Conservation (phyloP, 1,139 yeast species). For the Lodderomyces elongisporus region DNA sequence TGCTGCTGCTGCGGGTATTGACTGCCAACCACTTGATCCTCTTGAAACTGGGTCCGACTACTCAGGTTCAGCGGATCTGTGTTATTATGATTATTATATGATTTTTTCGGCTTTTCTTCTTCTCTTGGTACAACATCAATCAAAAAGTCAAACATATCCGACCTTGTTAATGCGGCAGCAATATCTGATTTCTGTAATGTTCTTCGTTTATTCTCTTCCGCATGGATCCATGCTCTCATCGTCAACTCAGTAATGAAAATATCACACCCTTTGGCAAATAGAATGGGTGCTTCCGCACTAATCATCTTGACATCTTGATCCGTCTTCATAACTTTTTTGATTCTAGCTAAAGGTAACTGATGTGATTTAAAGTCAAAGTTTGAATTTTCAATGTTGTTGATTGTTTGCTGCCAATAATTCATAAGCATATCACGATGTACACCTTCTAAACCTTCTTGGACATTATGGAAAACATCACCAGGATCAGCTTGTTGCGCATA, state of each 20-base stretch:
- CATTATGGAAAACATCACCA: constrained; percentile 81
- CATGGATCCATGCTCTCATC: constrained; percentile 98
- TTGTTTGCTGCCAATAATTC: constrained; percentile 95
- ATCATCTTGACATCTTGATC: constrained; percentile 98
- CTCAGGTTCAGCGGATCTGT: background rate
- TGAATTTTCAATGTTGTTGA: constrained; percentile 83
- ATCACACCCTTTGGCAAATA: constrained; percentile 97
- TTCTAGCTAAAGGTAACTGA: constrained; percentile 89
- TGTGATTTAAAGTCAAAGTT: constrained; percentile 92
- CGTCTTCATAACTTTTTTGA: constrained; percentile 94
- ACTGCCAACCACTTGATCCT: constrained; percentile 13
- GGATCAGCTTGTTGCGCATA: constrained; percentile 43
- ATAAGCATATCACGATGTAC: constrained; percentile 82
- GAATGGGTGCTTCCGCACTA: constrained; percentile 94
- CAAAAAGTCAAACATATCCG: constrained; percentile 94
- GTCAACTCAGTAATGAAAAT: constrained; percentile 93
- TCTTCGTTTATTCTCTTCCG: constrained; percentile 91
- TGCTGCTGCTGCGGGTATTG: constrained; percentile 1
- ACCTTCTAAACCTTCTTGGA: constrained; percentile 87
- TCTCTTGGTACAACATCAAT: constrained; percentile 94
- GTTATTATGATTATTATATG: too few relatives aligned
- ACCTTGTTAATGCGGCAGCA: constrained; percentile 89
- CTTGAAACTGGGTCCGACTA: background rate
- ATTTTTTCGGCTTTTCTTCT: constrained; percentile 53
- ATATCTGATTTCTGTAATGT: constrained; percentile 92